A percentile compares a stretch with the other conserved stretches of the same genome.
Evolutionary conservation across 1,284 basidiomycete species (phyloP).

Genomic region (Ganoderma sp.): DNA sequence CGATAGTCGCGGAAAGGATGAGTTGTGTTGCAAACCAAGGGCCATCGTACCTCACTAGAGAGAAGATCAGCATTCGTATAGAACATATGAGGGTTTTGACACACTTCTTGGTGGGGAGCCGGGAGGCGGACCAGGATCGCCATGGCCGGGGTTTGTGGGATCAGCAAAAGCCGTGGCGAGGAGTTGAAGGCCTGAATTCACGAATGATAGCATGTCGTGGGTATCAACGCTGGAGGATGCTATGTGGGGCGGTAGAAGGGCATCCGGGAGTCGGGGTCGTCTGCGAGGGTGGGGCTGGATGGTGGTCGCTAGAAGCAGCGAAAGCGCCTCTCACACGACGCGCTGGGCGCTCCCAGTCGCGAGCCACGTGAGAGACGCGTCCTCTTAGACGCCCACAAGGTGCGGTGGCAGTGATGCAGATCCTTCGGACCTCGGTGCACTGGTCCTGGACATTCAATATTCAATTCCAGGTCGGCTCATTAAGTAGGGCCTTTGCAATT

Average conservation of each 20-base stretch:
- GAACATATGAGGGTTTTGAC: constrained; percentile 35
- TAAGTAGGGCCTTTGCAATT: not conserved
- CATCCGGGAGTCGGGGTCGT: constrained; percentile 27
- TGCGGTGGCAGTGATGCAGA: too few species aligned
- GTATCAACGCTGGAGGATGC: not conserved
- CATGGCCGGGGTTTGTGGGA: constrained; percentile 23
- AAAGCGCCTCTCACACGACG: constrained; percentile 16
- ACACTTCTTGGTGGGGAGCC: constrained; percentile 63
- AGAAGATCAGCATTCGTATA: not conserved
- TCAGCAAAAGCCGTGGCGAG: constrained; percentile 22
- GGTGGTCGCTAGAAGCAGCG: constrained; percentile 8
- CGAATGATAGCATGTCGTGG: constrained; percentile 15
- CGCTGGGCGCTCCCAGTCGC: constrained; percentile 26
- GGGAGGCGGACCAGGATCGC: constrained; percentile 47
- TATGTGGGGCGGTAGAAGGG: constrained; percentile 12
- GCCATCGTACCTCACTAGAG: constrained; percentile 75
- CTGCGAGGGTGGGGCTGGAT: constrained; percentile 13
- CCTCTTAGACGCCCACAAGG: not conserved
- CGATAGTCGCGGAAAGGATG: constrained; percentile 78
- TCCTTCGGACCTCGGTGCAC: too few species aligned
- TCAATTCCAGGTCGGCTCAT: not conserved
- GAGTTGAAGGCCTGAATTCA: constrained; percentile 17
- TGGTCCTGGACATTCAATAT: too few species aligned
- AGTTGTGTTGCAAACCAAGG: constrained; percentile 96
- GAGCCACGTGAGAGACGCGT: constrained; percentile 31